Conservation (phyloP, 106 monocot species). For the Amphibolis antarctica region DNA sequence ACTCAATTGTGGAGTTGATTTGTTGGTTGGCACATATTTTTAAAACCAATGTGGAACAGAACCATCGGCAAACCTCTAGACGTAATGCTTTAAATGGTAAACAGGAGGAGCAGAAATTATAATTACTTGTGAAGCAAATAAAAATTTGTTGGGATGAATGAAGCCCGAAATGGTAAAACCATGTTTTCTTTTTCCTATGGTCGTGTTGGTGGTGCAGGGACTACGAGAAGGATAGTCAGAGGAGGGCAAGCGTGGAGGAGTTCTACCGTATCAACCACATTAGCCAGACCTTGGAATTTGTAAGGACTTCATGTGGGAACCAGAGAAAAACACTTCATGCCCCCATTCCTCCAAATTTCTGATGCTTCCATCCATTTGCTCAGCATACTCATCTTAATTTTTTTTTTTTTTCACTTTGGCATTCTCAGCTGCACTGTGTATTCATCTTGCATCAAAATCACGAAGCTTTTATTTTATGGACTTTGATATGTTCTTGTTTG, state of each 20-base stretch:
- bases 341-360: neutral
- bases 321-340: neutral
- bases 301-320: conserved; percentile 11
- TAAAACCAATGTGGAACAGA: too few species aligned
- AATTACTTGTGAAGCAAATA: neutral
- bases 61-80: too few species aligned
- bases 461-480: too few species aligned
- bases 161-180: neutral
- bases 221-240: conserved; percentile 30
- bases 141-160: neutral
- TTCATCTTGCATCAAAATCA: too few species aligned
- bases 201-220: conserved; percentile 21
- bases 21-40: too few species aligned
- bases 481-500: too few species aligned
- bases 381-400: neutral
- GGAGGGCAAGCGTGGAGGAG: conserved; percentile 28
- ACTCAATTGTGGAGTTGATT: too few species aligned
- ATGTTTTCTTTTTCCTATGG: neutral
- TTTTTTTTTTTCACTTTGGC: neutral
- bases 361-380: neutral
- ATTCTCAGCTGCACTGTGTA: too few species aligned
- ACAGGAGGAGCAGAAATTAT: too few species aligned
- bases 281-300: conserved; percentile 37
- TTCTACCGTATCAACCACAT: conserved; percentile 41
- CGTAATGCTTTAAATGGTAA: too few species aligned